These are phyloP conservation scores for Trichoderma sp. DNA, from an alignment of 2,329 filamentous ascomycete genomes.

Conservation along the genomic window DNA sequence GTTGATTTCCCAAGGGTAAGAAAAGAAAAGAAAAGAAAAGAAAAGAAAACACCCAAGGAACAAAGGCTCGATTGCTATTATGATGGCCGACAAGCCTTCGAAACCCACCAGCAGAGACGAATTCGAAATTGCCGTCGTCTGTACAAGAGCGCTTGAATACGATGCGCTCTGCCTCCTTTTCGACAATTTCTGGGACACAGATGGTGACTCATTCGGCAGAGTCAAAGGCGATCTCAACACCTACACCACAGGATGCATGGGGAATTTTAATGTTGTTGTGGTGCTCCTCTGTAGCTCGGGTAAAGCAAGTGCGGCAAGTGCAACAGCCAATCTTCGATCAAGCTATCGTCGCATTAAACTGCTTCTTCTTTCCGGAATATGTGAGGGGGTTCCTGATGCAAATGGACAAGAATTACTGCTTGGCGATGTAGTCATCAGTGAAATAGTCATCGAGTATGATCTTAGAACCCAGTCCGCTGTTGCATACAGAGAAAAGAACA, in stretches of 20 bases:
- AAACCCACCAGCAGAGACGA: background rate
- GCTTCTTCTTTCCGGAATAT: background rate
- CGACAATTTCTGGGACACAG: background rate
- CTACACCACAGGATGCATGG: background rate
- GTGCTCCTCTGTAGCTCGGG: background rate
- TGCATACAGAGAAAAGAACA: too few relatives aligned
- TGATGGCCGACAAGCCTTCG: background rate
- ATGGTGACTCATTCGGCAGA: background rate
- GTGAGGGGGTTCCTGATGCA: background rate
- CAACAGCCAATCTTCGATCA: background rate
- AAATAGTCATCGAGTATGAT: background rate
- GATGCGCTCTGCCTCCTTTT: background rate
- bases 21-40: too few relatives aligned
- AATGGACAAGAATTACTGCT: background rate
- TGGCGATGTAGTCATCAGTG: background rate
- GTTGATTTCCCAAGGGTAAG: too few relatives aligned
- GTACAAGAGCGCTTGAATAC: background rate
- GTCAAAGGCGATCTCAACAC: background rate
- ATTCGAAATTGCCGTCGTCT: background rate
- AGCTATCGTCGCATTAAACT: background rate
- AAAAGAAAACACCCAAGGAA: background rate
- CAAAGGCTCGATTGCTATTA: background rate
- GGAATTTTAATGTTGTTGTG: background rate
- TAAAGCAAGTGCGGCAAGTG: background rate
- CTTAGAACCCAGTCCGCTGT: background rate